Base-by-base conservation (phyloP, 2,329 filamentous ascomycete genomes). In the Corynespora cassiicola region DNA sequence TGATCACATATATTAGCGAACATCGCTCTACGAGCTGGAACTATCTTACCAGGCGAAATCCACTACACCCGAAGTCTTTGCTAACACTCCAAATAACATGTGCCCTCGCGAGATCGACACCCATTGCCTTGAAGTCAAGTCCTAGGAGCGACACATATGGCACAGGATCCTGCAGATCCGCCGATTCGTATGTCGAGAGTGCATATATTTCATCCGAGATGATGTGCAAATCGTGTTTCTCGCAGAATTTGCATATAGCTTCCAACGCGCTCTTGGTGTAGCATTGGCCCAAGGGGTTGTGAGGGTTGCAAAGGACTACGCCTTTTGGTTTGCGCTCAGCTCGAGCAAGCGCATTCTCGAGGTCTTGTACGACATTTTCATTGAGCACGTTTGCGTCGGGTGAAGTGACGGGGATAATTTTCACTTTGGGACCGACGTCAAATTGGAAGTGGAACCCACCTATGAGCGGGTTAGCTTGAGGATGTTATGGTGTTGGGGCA, bases 231-330 rank as follows among this genome's bases (percentile, higher is more conserved):
- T 39, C 25, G 25, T 64, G 32, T 26, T 49, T 53, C 4, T 54
- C 26, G 47, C 61, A 66, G 10, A 68, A 52, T 11, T 42, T 26
- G 40, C 65, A 47, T 11, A 59, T 38, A 7, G 22, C 55, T 6
- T 48, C 44, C 2, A 68, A 17, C 2, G 54, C 50, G 1, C 26
- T 19, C 16, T 21, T 31, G 3, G 61, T 39, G 28, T 67, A 68
- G 48, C 61, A 54, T 36, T 47, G 40, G n/a, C 51, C 54, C 8
- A 71, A 49, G 12, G 72, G 72, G 40, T 74, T 74, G 47, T 74
- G 66, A 12, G 70, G 68, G 36, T 74, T 70, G 15, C 64, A 69
- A 22, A 77, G 46, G 35, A 76, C 42, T 11, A 77, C 31, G 2
- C 68, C 72, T 23, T 44, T 44, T 12, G 40, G 29, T 1, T 32